A percentile compares a stretch with the other conserved stretches of the same genome.
Conservation (phyloP, 2,329 filamentous ascomycete genomes). For the Gnomoniopsis smithogilvyi region DNA sequence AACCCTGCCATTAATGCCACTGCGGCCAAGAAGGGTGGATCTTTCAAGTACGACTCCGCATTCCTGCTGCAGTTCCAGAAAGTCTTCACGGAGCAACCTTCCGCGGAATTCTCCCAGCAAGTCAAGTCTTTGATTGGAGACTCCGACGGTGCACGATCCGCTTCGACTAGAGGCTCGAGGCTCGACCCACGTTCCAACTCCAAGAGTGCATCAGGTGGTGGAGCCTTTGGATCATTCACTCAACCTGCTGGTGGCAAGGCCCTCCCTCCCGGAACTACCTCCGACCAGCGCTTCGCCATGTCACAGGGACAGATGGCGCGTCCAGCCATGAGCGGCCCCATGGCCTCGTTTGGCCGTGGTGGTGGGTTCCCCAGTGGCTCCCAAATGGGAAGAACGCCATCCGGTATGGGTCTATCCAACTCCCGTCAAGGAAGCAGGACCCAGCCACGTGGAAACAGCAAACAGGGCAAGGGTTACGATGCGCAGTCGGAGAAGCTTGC, state of each 20-base stretch:
- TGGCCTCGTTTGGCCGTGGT: conserved; percentile 61
- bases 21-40: conserved; percentile 73
- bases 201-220: conserved; percentile 45
- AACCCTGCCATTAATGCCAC: conserved; percentile 87
- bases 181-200: conserved; percentile 40
- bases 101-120: conserved; percentile 86
- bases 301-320: conserved; percentile 50
- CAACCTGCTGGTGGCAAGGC: conserved; percentile 51
- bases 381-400: conserved; percentile 64
- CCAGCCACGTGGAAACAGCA: conserved; percentile 55
- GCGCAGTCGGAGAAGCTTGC: conserved; percentile 64
- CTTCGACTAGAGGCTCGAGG: conserved; percentile 53
- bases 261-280: conserved; percentile 73
- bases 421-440: conserved; percentile 66
- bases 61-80: conserved; percentile 96
- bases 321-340: conserved; percentile 45
- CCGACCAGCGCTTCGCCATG: conserved; percentile 70
- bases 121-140: conserved; percentile 87
- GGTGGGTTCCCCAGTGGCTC: conserved; percentile 60
- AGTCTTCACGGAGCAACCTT: conserved; percentile 96
- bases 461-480: conserved; percentile 49
- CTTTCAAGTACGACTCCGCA: conserved; percentile 90
- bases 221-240: conserved; percentile 63
- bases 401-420: conserved; percentile 40
- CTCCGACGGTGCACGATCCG: conserved; percentile 59